phyloP scores from a whole-genome alignment of 1,139 yeast species.

The Hanseniaspora gamundiae region DNA sequence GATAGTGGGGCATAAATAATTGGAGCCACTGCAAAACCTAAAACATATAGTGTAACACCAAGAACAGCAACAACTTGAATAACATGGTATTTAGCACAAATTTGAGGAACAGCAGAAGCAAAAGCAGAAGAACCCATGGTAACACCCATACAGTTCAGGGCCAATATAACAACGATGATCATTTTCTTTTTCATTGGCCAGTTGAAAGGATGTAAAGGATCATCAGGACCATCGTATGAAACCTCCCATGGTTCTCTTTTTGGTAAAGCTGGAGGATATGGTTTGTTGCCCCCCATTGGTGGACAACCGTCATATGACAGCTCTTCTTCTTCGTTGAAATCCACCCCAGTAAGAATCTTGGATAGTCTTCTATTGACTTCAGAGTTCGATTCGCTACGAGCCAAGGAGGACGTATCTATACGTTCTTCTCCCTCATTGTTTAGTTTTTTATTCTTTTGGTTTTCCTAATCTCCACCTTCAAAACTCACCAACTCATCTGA shows the following conservation, averaged over 20 bases:
- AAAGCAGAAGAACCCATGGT: slow-evolving; percentile 57
- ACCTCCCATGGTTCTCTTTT: slow-evolving; percentile 41
- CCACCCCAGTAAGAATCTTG: slow-evolving; percentile 29
- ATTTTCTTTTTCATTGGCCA: slow-evolving; percentile 37
- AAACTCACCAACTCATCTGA: not conserved
- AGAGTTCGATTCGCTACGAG: slow-evolving; percentile 14
- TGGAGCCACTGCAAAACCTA: slow-evolving; percentile 80
- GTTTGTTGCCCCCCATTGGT: slow-evolving; percentile 47
- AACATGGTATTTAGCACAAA: slow-evolving; percentile 37
- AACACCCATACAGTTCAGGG: slow-evolving; percentile 32
- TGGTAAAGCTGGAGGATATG: slow-evolving; percentile 41
- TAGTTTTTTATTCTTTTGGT: not conserved
- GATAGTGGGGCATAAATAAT: slow-evolving; percentile 72
- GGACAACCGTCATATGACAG: slow-evolving; percentile 27
- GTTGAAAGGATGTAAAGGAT: slow-evolving; percentile 52
- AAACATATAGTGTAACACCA: slow-evolving; percentile 59
- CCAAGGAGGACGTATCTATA: slow-evolving; percentile 1
- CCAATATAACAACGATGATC: slow-evolving; percentile 31
- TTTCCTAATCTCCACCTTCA: not conserved
- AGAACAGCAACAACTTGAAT: slow-evolving; percentile 46
- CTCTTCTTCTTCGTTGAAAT: slow-evolving; percentile 14
- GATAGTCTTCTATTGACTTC: slow-evolving; percentile 18
- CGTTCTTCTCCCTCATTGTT: slow-evolving; percentile 1
- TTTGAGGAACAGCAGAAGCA: slow-evolving; percentile 35
- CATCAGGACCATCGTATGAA: slow-evolving; percentile 47